Evolutionary conservation across 345 rosid species (phyloP).

Genomic region (Ricinus communis): DNA sequence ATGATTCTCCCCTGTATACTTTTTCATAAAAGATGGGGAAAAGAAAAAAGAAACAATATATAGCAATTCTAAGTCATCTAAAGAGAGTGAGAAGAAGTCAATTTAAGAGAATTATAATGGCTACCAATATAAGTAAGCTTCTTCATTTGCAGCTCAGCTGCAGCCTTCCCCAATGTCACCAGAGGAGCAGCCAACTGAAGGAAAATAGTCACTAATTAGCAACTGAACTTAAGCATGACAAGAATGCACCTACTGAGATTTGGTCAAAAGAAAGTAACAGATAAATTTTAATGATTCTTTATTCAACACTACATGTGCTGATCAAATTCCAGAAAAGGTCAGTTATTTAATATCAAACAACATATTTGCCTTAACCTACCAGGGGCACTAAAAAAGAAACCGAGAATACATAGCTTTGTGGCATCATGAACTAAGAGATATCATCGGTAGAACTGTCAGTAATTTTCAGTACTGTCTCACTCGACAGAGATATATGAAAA

Average conservation of each 20-base stretch:
- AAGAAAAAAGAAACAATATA: not conserved
- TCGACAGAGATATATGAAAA: not conserved
- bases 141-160: conserved; percentile 71
- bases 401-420: not conserved
- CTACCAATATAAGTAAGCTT: conserved; percentile 80
- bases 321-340: not conserved
- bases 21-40: not conserved
- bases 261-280: not conserved
- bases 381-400: not conserved
- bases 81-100: conserved; percentile 10
- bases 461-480: too few species aligned
- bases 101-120: conserved; percentile 2
- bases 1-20: not conserved
- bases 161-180: conserved; percentile 67
- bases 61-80: not conserved
- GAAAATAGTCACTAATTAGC: conserved; percentile 21
- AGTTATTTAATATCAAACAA: not conserved
- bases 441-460: not conserved
- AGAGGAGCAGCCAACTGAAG: conserved; percentile 75
- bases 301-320: not conserved
- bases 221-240: conserved; percentile 12
- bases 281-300: not conserved
- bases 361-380: not conserved
- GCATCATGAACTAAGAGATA: not conserved
- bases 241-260: not conserved